phyloP scores from a whole-genome alignment of 2,329 filamentous ascomycete genomes.

The Lachnellula cervina region DNA sequence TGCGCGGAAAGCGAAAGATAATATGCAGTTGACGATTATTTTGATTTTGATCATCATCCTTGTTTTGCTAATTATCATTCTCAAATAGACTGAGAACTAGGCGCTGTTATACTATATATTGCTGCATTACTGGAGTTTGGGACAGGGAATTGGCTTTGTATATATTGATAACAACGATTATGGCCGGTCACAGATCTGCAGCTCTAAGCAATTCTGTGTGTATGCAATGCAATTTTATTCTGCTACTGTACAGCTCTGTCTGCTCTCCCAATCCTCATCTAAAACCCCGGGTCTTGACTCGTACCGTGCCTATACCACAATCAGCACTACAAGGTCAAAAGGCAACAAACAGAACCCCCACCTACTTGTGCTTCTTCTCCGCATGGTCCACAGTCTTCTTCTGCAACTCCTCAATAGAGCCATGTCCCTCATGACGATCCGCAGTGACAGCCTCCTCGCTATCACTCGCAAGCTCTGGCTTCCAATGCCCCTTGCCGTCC shows the following conservation, averaged over 20 bases:
- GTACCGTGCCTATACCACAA: constrained; percentile 24
- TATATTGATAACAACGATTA: not conserved
- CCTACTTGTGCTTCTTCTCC: constrained; percentile 33
- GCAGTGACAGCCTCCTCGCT: constrained; percentile 65
- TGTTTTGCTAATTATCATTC: constrained; percentile 61
- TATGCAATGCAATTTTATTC: not conserved
- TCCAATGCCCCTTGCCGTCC: constrained; percentile 68
- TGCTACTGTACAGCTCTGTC: not conserved
- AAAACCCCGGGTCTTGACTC: constrained; percentile 23
- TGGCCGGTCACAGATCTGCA: too few species aligned
- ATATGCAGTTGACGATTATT: constrained; percentile 76
- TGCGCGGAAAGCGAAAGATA: constrained; percentile 70
- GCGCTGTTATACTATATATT: not conserved
- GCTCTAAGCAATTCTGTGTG: too few species aligned
- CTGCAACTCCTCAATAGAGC: constrained; percentile 52
- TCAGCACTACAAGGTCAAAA: not conserved
- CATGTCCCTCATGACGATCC: constrained; percentile 17
- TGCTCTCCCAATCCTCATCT: not conserved
- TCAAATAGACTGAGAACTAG: constrained; percentile 43
- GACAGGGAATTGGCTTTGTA: not conserved
- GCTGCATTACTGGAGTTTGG: constrained; percentile 14
- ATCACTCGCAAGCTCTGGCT: constrained; percentile 69
- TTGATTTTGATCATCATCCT: constrained; percentile 62
- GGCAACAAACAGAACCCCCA: constrained; percentile 3
- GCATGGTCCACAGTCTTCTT: constrained; percentile 52